Conservation (phyloP, 2,329 filamentous ascomycete species). For the Claviceps sorghi region DNA sequence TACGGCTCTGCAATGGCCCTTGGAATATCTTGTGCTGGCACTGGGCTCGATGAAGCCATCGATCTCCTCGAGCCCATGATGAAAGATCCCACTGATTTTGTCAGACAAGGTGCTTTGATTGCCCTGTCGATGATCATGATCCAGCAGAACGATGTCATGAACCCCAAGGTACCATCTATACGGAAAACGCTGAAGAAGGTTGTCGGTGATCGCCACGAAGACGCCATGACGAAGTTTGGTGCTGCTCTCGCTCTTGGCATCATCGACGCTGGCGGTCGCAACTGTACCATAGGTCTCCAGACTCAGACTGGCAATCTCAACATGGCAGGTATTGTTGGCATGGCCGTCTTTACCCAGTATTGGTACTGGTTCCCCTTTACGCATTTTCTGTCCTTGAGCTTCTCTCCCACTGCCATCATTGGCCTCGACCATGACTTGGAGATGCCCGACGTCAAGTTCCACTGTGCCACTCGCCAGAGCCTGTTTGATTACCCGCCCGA, state of each 20-base stretch:
- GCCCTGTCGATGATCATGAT: slow-evolving; percentile 95
- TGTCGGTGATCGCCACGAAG: slow-evolving; percentile 85
- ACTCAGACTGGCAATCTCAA: slow-evolving; percentile 97
- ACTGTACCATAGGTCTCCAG: slow-evolving; percentile 95
- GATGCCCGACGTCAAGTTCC: slow-evolving; percentile 86
- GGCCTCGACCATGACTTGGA: slow-evolving; percentile 88
- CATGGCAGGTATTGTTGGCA: slow-evolving; percentile 95
- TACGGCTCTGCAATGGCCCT: slow-evolving; percentile 98
- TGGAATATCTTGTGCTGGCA: slow-evolving; percentile 94
- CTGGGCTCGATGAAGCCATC: slow-evolving; percentile 88
- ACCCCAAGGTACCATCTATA: slow-evolving; percentile 83
- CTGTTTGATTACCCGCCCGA: slow-evolving; percentile 97
- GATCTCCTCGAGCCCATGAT: slow-evolving; percentile 97
- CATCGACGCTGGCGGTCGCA: slow-evolving; percentile 92
- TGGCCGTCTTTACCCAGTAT: slow-evolving; percentile 97
- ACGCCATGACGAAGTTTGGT: slow-evolving; percentile 98
- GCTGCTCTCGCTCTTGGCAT: slow-evolving; percentile 89
- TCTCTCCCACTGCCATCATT: slow-evolving; percentile 93
- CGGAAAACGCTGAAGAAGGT: slow-evolving; percentile 92
- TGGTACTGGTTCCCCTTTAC: slow-evolving; percentile 99
- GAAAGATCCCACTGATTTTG: slow-evolving; percentile 97
- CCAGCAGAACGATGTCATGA: slow-evolving; percentile 98
- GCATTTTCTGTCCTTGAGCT: slow-evolving; percentile 89
- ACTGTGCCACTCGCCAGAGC: slow-evolving; percentile 86
- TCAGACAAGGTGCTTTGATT: slow-evolving; percentile 90